A percentile compares a stretch with the other conserved stretches of the same genome.
These are phyloP conservation scores for Yamagishiella unicocca DNA, from an alignment of 139 green algal genomes.

Conservation along the genomic window DNA sequence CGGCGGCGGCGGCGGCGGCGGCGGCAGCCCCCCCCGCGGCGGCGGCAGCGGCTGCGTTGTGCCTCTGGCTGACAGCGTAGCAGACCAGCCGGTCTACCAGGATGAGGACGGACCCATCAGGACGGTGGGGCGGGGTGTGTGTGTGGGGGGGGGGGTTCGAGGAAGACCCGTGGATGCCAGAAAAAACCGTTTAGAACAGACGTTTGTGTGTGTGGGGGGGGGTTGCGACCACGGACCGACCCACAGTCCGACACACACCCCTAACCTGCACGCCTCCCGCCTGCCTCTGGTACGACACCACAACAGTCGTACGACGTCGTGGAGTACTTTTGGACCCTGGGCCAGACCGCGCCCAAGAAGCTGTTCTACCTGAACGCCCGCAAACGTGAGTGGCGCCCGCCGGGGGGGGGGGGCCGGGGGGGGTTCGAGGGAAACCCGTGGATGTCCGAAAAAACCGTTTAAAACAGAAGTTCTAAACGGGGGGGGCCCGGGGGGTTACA, in stretches of 20 bases:
- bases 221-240: not conserved
- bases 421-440: too few species aligned
- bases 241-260: not conserved
- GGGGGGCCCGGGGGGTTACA: too few species aligned
- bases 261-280: not conserved
- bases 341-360: conserved; percentile 63
- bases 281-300: not conserved
- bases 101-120: conserved; percentile 32
- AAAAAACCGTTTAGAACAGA: not conserved
- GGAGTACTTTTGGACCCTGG: conserved; percentile 60
- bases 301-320: conserved; percentile 58
- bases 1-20: not conserved
- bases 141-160: too few species aligned
- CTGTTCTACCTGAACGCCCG: conserved; percentile 63
- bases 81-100: conserved; percentile 57
- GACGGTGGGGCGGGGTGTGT: conserved; percentile 31
- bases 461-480: too few species aligned
- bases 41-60: not conserved
- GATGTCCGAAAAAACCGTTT: too few species aligned
- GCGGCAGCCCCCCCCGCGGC: not conserved
- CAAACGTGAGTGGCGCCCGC: conserved; percentile 46
- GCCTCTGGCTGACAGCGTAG: conserved; percentile 32
- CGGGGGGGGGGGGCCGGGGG: too few species aligned
- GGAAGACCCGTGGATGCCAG: not conserved
- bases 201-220: not conserved